Conservation (phyloP, 257 asterid species). For the Solanum sejunctum region DNA sequence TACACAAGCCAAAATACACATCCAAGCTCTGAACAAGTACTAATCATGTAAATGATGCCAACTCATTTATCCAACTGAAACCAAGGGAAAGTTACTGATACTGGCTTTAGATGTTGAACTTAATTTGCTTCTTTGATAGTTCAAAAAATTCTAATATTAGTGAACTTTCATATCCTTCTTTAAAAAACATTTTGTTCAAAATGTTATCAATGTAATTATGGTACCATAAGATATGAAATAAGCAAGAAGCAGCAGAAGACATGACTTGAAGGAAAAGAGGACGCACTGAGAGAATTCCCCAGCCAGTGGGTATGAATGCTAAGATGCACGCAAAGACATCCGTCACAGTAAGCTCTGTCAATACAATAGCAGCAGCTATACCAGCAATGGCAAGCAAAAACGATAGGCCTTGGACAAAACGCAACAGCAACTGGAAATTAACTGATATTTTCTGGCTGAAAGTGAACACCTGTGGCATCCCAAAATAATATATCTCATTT, state of each 20-base stretch:
- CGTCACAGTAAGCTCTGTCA: conserved; percentile 44
- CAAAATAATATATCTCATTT: not conserved
- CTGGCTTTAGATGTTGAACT: not conserved
- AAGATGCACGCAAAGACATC: conserved; percentile 81
- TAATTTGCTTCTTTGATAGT: not conserved
- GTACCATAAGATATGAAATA: not conserved
- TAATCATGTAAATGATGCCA: not conserved
- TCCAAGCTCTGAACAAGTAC: not conserved
- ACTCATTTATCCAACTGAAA: not conserved
- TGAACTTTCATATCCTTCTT: not conserved
- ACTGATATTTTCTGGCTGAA: conserved; percentile 97
- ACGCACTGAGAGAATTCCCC: conserved; percentile 97
- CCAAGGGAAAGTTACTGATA: not conserved
- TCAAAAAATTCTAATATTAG: not conserved
- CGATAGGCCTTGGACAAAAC: conserved; percentile 78
- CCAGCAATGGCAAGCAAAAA: conserved; percentile 84
- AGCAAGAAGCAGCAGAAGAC: not conserved
- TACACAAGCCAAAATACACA: not conserved
- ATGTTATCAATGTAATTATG: not conserved
- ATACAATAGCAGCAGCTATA: conserved; percentile 47
- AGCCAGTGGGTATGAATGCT: conserved; percentile 97
- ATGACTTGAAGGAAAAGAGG: not conserved
- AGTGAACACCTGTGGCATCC: conserved; percentile 69
- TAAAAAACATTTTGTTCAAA: not conserved
- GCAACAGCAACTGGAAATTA: conserved; percentile 85